These are phyloP conservation scores for Limtongozyma cylindracea DNA, from an alignment of 805 yeast species.

Conservation along the genomic window DNA sequence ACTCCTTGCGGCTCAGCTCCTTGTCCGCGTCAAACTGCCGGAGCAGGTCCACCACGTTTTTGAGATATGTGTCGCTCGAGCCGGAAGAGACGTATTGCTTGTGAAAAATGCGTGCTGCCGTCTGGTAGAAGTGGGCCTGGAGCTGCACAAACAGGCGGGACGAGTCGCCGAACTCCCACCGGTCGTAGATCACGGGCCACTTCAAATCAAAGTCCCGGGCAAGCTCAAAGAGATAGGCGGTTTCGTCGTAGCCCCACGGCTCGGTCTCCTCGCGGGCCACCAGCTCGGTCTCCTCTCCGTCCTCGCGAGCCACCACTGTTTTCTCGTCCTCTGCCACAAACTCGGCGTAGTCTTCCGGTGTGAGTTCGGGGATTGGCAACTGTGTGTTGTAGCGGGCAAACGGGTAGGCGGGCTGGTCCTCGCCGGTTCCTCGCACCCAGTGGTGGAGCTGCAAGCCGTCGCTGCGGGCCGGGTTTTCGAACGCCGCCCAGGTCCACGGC, in stretches of 20 bases:
- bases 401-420: conserved; percentile 19
- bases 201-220: conserved; percentile 36
- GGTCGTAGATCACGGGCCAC: conserved; percentile 43
- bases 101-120: conserved; percentile 21
- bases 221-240: conserved; percentile 50
- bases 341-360: conserved; percentile 1
- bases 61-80: conserved; percentile 1
- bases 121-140: conserved; percentile 55
- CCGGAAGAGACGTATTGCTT: too few species aligned
- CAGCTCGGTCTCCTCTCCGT: conserved; percentile 1
- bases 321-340: conserved; percentile 1
- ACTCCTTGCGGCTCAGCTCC: conserved; percentile 62
- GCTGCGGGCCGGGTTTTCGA: too few species aligned
- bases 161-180: conserved; percentile 18
- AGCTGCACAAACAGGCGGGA: conserved; percentile 47
- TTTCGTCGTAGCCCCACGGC: conserved; percentile 64
- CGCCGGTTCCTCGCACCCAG: conserved; percentile 63
- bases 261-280: neutral
- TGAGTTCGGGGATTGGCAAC: conserved; percentile 42
- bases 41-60: conserved; percentile 30
- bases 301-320: conserved; percentile 2
- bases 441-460: too few species aligned
- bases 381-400: conserved; percentile 56
- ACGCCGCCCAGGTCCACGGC: too few species aligned
- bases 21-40: conserved; percentile 36